Evolutionary conservation across 768 basidiomycete species (phyloP).

Genomic region (Rhizopogon vinicolor): DNA sequence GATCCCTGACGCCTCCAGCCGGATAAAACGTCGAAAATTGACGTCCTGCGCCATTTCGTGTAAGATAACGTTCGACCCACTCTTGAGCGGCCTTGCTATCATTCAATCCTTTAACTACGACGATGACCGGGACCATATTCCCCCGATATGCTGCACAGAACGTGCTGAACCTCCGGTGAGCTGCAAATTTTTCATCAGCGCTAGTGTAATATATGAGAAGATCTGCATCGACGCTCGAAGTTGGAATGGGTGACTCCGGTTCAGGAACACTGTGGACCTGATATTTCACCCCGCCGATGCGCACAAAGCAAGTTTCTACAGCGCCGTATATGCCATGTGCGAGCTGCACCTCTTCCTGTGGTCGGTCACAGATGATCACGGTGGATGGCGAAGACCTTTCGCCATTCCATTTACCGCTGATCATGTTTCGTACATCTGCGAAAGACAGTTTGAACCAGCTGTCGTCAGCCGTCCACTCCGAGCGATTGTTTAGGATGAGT

Average conservation of each 20-base stretch:
- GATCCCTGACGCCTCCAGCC: too few relatives aligned
- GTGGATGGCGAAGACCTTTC: neutral
- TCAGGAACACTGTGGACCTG: neutral
- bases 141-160: constrained; percentile 13
- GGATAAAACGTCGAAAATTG: too few relatives aligned
- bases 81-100: constrained; percentile 10
- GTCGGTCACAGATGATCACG: constrained; percentile 2
- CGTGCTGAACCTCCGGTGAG: neutral
- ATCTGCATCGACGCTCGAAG: neutral
- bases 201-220: neutral
- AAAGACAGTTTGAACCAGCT: constrained; percentile 2
- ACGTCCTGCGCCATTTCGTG: too few relatives aligned
- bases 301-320: neutral
- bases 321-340: neutral
- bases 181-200: neutral
- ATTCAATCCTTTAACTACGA: constrained; percentile 10
- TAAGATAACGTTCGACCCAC: too few relatives aligned
- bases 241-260: neutral
- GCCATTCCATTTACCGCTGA: neutral
- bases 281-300: neutral
- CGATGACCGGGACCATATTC: constrained; percentile 11
- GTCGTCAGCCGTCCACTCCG: neutral
- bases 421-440: neutral
- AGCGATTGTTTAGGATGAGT: constrained; percentile 19
- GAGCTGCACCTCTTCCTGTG: neutral